phyloP scores from a whole-genome alignment of 805 yeast genomes.

The Metschnikowia dekortorum region DNA sequence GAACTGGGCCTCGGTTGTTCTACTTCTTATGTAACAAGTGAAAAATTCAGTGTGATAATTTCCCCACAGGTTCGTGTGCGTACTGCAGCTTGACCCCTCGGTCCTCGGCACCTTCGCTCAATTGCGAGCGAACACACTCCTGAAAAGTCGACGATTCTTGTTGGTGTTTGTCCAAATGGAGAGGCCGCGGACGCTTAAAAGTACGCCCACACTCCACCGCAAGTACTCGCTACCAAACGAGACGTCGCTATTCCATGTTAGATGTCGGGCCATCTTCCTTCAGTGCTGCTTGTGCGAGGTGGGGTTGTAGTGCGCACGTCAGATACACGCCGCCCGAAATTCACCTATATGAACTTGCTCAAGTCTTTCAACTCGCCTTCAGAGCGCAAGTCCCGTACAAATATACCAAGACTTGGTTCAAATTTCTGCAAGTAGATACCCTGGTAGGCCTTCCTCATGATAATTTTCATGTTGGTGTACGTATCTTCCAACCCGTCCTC shows the following conservation, averaged over 20 bases:
- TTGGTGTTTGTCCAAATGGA: neutral
- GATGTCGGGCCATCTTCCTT: neutral
- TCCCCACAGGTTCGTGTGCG: conserved; percentile 3
- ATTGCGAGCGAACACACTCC: neutral
- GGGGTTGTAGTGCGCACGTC: conserved; percentile 1
- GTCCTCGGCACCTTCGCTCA: conserved; percentile 1
- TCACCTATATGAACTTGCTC: conserved; percentile 29
- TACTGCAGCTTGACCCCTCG: conserved; percentile 1
- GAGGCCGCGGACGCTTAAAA: no score
- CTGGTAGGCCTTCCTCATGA: conserved; percentile 37
- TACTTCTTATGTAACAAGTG: neutral
- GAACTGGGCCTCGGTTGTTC: neutral
- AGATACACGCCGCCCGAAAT: neutral
- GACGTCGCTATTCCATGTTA: neutral
- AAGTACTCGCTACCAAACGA: neutral
- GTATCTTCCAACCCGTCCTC: conserved; percentile 30
- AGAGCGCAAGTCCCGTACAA: conserved; percentile 49
- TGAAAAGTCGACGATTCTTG: neutral
- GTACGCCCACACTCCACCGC: no score
- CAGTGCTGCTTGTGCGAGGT: neutral
- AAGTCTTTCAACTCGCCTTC: conserved; percentile 50
- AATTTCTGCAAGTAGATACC: conserved; percentile 41
- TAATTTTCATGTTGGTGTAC: conserved; percentile 29
- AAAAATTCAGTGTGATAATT: conserved; percentile 3
- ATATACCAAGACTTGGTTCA: conserved; percentile 35